Evolutionary conservation across 164 flowering plant genomes (phyloP).

Genomic region (Pachysandra terminalis): DNA sequence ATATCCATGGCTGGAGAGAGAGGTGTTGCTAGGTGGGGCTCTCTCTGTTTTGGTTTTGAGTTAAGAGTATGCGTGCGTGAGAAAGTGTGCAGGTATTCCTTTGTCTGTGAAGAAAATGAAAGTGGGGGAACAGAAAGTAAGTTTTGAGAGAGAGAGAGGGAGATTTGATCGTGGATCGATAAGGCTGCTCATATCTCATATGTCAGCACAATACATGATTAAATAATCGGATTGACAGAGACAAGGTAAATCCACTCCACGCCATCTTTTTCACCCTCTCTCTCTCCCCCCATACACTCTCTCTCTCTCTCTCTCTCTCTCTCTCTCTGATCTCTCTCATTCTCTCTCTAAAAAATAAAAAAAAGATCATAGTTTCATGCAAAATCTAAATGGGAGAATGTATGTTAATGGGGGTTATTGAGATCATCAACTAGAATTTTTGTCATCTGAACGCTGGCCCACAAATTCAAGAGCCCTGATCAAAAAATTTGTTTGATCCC

Average conservation of each 20-base stretch:
- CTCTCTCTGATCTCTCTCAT: not conserved
- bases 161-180: conserved; percentile 48
- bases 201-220: conserved; percentile 68
- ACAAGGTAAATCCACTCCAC: conserved; percentile 43
- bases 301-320: not conserved
- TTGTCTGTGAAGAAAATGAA: conserved; percentile 68
- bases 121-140: conserved; percentile 55
- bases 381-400: no score
- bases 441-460: no score
- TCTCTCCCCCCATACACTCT: no score
- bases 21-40: not conserved
- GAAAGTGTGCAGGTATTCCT: conserved; percentile 75
- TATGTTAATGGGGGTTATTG: no score
- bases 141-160: conserved; percentile 24
- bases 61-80: conserved; percentile 60
- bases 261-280: not conserved
- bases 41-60: conserved; percentile 15
- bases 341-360: no score
- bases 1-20: conserved; percentile 20
- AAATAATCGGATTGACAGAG: conserved; percentile 52
- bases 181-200: conserved; percentile 72
- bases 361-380: no score
- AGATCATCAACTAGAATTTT: no score
- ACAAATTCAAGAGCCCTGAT: no score
- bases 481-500: no score